Evolutionary conservation across 257 asterid species (phyloP), one percentile per base, ranked within the genome.

Genomic region (Solanum piurae): DNA sequence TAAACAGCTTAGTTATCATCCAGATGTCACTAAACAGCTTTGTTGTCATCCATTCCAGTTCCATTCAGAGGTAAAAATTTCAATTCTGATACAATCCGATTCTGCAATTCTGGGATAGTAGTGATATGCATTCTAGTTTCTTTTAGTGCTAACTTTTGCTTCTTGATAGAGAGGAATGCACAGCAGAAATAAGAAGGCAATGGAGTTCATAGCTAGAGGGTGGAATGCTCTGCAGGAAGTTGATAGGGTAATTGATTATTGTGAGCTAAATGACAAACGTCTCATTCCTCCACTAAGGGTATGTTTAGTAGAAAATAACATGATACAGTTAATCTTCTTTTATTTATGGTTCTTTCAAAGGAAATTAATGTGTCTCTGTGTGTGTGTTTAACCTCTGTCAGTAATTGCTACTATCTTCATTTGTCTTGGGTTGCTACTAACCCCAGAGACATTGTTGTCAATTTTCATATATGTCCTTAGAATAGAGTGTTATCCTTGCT

Each of bases 211-310:
- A 89, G 98, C 98, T 89, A 97, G 91, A 90, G 98, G 99, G 23
- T 97, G 92, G 95, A 95, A 93, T 83, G 97, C 96, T 89, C 72
- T 97, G 88, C 90, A 95, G 94, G 99, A 95, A 91, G 98, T 97
- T 91, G 98, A 97, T 88, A 91, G 99, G 89, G 98, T 97, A 34
- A 97, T 94, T 83, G 98, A 95, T 90, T 94, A 95, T 90, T 93
- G 96, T 83, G 99, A 94, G 87, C 93, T 85, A 36, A 92, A 94
- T 34, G 99, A 96, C 92, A 89, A 92, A 86, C 98, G 99, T 31
- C 97, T 96, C 85, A 92, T 96, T 87, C 98, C 98, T 88, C 62
- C 86, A 66, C 98, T 95, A 52, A 93, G 93, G 94, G 98, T 95
- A 91, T 80, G 87, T 69, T 90, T 86, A 49, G 84, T 68, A 40